Evolutionary conservation across 177 flowering plant genomes (phyloP).

Genomic region (Tripterygium wilfordii): DNA sequence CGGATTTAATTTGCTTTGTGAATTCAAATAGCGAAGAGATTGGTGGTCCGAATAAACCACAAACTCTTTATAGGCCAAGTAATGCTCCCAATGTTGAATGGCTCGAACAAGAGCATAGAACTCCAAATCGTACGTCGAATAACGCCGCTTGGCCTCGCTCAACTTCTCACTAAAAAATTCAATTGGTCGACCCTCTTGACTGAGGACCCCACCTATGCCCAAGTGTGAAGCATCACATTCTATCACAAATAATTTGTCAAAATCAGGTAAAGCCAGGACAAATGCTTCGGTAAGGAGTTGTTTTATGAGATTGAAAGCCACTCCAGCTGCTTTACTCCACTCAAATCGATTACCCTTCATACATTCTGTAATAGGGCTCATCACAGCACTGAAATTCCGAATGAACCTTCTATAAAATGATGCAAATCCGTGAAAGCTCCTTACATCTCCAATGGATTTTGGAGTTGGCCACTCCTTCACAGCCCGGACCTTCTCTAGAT

Average conservation of each 20-base stretch:
- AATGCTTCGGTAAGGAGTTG: not conserved
- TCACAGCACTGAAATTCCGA: not conserved
- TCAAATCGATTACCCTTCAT: not conserved
- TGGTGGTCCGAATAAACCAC: not conserved
- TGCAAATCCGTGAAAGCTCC: not conserved
- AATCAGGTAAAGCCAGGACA: conserved; percentile 1
- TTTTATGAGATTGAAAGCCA: not conserved
- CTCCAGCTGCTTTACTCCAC: not conserved
- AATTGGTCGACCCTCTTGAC: not conserved
- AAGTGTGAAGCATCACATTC: not conserved
- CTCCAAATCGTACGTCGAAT: not conserved
- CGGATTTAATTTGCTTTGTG: not conserved
- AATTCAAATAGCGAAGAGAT: not conserved
- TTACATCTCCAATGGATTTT: not conserved
- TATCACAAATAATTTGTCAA: not conserved
- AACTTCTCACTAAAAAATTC: not conserved
- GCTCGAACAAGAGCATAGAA: not conserved
- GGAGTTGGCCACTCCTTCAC: not conserved
- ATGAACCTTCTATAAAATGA: not conserved
- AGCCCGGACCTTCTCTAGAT: not conserved
- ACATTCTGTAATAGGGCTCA: not conserved
- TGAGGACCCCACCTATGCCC: not conserved
- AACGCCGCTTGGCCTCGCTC: not conserved
- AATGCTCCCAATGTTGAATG: not conserved
- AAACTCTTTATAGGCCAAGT: not conserved